Evolutionary conservation across 2,329 filamentous ascomycete genomes (phyloP).

Genomic region (Tricladium varicosporioides): DNA sequence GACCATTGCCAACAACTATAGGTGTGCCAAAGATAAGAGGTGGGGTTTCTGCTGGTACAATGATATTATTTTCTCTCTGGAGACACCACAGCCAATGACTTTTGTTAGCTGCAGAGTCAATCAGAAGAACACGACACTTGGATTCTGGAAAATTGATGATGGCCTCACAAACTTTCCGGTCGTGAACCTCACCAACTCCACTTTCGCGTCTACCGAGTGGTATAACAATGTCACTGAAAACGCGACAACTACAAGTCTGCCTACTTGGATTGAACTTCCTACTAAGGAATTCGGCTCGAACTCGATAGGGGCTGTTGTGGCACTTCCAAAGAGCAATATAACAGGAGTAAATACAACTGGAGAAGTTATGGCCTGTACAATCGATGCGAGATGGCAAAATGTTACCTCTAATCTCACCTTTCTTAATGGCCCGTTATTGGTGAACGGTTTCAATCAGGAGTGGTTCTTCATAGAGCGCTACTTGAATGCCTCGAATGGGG

Average conservation of each 20-base stretch:
- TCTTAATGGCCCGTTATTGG: not conserved
- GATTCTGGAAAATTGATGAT: conserved; percentile 2
- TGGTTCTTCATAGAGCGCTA: not conserved
- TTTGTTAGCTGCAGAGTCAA: conserved; percentile 3
- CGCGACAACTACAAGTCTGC: not conserved
- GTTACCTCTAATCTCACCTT: not conserved
- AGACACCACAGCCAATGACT: conserved; percentile 6
- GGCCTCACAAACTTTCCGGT: not conserved
- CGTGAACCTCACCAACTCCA: not conserved
- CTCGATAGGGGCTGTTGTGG: conserved; percentile 10
- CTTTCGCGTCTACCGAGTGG: conserved; percentile 1
- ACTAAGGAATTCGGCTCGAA: conserved; percentile 1
- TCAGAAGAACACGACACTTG: not conserved
- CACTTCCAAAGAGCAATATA: not conserved
- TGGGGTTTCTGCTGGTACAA: conserved; percentile 1
- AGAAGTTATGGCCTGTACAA: not conserved
- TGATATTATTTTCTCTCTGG: conserved; percentile 6
- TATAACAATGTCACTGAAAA: conserved; percentile 6
- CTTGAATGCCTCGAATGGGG: not conserved
- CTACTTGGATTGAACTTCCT: conserved; percentile 6
- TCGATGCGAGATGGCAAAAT: conserved; percentile 8
- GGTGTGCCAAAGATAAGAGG: not conserved
- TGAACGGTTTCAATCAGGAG: not conserved
- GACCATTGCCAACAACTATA: conserved; percentile 3
- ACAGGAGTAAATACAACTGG: not conserved